phyloP scores from a whole-genome alignment of 495 filamentous ascomycete species.

The Neurospora sp. region DNA sequence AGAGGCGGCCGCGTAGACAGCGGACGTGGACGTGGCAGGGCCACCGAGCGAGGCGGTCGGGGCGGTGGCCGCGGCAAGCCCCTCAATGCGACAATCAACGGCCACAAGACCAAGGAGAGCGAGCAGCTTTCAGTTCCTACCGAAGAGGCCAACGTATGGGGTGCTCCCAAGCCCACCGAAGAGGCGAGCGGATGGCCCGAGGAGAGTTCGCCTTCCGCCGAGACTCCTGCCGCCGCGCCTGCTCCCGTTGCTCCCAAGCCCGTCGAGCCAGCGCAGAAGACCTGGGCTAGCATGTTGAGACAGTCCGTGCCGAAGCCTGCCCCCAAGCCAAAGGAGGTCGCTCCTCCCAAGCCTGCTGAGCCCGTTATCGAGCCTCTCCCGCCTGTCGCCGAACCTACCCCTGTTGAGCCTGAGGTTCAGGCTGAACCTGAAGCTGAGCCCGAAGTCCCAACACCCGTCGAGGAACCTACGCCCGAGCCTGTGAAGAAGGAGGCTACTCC shows the following conservation, averaged over 20 bases:
- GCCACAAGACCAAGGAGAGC: constrained; percentile 37
- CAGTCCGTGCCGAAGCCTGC: constrained; percentile 33
- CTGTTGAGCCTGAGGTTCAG: constrained; percentile 21
- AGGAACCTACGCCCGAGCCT: constrained; percentile 20
- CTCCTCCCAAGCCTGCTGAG: constrained; percentile 30
- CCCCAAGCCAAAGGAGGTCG: constrained; percentile 35
- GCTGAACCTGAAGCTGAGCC: constrained; percentile 23
- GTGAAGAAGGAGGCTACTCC: constrained; percentile 16
- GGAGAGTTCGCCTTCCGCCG: constrained; percentile 3
- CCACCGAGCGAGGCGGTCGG: constrained; percentile 61
- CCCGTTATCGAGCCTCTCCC: constrained; percentile 29
- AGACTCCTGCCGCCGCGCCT: constrained; percentile 7
- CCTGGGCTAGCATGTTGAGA: constrained; percentile 49
- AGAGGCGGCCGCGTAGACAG: constrained; percentile 61
- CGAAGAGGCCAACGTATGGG: constrained; percentile 33
- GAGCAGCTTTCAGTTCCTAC: constrained; percentile 39
- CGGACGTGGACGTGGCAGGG: constrained; percentile 60
- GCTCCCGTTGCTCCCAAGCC: constrained; percentile 20
- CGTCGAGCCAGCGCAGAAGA: constrained; percentile 30
- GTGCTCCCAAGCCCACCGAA: constrained; percentile 26
- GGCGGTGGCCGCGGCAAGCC: constrained; percentile 46
- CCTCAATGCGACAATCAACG: constrained; percentile 42
- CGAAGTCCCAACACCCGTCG: constrained; percentile 18
- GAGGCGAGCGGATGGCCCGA: constrained; percentile 17
- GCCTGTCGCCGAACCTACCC: constrained; percentile 14